Percentiles rank a stretch among this genome's conserved stretches.
phyloP scores from a whole-genome alignment of 2,329 filamentous ascomycete genomes.

The Fusarium subglutinans region DNA sequence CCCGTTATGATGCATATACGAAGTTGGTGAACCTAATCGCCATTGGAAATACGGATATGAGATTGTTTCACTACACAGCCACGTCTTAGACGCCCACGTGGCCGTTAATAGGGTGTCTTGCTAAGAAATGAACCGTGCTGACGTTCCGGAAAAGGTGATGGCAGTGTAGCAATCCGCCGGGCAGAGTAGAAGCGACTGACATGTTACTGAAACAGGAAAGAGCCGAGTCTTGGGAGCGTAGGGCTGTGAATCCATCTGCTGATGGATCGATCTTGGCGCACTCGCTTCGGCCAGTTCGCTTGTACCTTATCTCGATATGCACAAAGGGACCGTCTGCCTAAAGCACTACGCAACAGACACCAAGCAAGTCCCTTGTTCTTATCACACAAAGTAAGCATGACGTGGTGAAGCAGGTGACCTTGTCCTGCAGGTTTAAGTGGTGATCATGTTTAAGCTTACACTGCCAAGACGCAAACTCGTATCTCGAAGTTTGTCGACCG shows the following conservation, averaged over 20 bases:
- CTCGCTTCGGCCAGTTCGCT: background rate
- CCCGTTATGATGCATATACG: background rate
- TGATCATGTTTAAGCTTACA: conserved; percentile 12
- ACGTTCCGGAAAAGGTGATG: background rate
- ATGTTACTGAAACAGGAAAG: background rate
- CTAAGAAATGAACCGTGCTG: background rate
- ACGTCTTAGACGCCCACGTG: background rate
- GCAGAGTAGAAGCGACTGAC: background rate
- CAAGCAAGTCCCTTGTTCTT: background rate
- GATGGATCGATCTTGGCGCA: background rate
- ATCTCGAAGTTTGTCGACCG: background rate
- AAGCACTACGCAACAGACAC: background rate
- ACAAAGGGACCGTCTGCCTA: background rate
- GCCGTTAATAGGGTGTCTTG: background rate
- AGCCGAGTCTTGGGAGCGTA: background rate
- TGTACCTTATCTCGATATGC: background rate
- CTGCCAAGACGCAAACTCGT: conserved; percentile 14
- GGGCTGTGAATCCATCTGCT: background rate
- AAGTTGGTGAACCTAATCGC: background rate
- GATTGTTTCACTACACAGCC: background rate
- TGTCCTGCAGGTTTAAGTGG: background rate
- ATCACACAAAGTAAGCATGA: background rate
- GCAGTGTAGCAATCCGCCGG: background rate
- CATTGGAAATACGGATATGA: background rate
- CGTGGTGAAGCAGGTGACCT: background rate